phyloP scores from a whole-genome alignment of 371 early-diverging fungal genomes.

The Mucor piriformis region DNA sequence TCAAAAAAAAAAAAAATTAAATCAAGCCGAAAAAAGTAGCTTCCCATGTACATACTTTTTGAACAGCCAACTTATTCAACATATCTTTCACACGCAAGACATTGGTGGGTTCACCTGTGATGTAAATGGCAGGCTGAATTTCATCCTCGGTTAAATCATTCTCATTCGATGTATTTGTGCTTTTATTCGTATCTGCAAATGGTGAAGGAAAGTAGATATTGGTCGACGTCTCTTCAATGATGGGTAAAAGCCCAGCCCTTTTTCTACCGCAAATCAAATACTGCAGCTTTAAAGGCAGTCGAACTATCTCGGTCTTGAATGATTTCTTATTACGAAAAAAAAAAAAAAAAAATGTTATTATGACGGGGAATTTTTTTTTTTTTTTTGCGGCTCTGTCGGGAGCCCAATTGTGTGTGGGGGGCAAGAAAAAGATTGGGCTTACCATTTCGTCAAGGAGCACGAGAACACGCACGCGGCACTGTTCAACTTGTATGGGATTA shows the following conservation, averaged over 20 bases:
- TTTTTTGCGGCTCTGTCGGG: neutral
- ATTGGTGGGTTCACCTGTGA: constrained; percentile 40
- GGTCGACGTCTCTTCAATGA: constrained; percentile 78
- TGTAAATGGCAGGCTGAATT: constrained; percentile 27
- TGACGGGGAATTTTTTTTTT: constrained; percentile 5
- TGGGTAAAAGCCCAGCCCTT: constrained; percentile 61
- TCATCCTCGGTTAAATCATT: constrained; percentile 24
- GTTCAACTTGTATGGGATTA: constrained; percentile 39
- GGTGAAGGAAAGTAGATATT: constrained; percentile 78
- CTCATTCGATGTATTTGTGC: neutral
- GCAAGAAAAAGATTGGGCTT: too few relatives aligned
- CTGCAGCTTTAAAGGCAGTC: constrained; percentile 52
- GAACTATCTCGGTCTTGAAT: constrained; percentile 28
- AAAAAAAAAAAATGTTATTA: constrained; percentile 2
- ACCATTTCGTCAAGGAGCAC: constrained; percentile 50
- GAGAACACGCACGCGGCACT: constrained; percentile 45
- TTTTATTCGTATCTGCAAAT: constrained; percentile 37
- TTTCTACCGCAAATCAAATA: constrained; percentile 78
- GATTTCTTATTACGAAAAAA: constrained; percentile 21
- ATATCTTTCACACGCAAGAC: constrained; percentile 49
- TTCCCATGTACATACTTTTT: constrained; percentile 37
- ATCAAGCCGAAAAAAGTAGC: neutral
- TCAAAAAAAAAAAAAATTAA: constrained; percentile 10
- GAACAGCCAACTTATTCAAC: constrained; percentile 40
- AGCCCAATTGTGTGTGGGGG: too few relatives aligned